Base-by-base conservation (phyloP, 2,329 filamentous ascomycete species). In the Colletotrichum truncatum region DNA sequence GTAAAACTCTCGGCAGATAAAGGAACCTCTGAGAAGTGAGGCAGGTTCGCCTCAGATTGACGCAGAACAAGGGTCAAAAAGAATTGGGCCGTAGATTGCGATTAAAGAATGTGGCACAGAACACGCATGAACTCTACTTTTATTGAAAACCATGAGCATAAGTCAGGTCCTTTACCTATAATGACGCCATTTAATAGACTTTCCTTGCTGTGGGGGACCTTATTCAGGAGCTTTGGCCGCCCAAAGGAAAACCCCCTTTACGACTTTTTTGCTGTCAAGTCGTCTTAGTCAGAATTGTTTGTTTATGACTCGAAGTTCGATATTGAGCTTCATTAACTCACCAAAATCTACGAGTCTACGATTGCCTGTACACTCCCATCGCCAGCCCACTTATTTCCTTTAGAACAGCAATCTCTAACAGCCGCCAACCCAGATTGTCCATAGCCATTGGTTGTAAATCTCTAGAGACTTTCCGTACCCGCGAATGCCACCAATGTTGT, bases 161-260 rank as follows among this genome's bases (percentile, higher is more conserved):
- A 62, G 23, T 26, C 18, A 36, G 45, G 36, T 18, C 12, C 23
- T 16, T n/a, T 48, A 11, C 2, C n/a, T 21, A 28, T 36, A 25
- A 30, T 49, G n/a, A 53, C 6, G 6, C 18, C 32, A 30, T 54
- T 46, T 53, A 54, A 32, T 18, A 28, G 25, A 41, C 61, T 64
- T 64, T 61, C 11, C 23, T 14, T 9, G 12, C n/a, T 48, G 62
- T 45, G 53, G 60, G 36, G 39, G 12, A 12, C 23, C 28, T 48
- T 26, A 26, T 23, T 12, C 4, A 14, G 39, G 23, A 54, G 32
- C 26, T 55, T 28, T 34, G 46, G 18, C 36, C 46, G 18, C 23
- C 36, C 6, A 32, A 9, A 1, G 26, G 23, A 16, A 39, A 46
- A 30, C 39, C 5, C 21, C 6, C 5, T 21, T 34, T n/a, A n/a